Percentiles rank a stretch among this genome's conserved stretches.
These are phyloP conservation scores for Termitomyces sp. DNA, from an alignment of 768 basidiomycete species.

Conservation along the genomic window DNA sequence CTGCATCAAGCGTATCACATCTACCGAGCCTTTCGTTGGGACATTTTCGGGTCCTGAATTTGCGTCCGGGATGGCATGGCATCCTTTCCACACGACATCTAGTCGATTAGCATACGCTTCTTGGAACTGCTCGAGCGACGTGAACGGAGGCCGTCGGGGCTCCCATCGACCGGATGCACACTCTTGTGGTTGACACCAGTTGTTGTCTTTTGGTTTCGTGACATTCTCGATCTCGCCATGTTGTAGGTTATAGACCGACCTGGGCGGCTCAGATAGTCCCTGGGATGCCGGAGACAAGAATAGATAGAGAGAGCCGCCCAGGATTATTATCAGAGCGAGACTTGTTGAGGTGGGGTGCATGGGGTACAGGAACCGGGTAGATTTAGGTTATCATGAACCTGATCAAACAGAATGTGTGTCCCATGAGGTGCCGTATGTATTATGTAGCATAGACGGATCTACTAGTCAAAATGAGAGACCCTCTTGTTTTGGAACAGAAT, in stretches of 20 bases:
- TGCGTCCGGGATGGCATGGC: slow-evolving; percentile 15
- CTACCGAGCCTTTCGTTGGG: slow-evolving; percentile 13
- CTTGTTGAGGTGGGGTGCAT: slow-evolving; percentile 6
- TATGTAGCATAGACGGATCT: background rate
- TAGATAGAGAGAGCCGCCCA: slow-evolving; percentile 9
- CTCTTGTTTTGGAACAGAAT: too few relatives aligned
- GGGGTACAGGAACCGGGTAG: background rate
- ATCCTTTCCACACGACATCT: slow-evolving; percentile 22
- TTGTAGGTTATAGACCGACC: slow-evolving; percentile 1
- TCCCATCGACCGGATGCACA: slow-evolving; percentile 21
- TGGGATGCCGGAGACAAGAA: slow-evolving; percentile 3
- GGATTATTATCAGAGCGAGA: slow-evolving; percentile 5
- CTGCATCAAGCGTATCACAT: slow-evolving; percentile 22
- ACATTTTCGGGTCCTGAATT: slow-evolving; percentile 2
- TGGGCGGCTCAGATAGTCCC: background rate
- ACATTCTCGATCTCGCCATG: slow-evolving; percentile 2
- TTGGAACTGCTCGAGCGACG: slow-evolving; percentile 16
- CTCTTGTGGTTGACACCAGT: slow-evolving; percentile 17
- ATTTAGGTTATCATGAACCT: slow-evolving; percentile 1
- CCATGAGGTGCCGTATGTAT: background rate
- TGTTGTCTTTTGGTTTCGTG: slow-evolving; percentile 4
- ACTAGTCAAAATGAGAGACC: too few relatives aligned
- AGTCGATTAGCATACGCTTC: slow-evolving; percentile 18
- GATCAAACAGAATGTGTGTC: background rate
- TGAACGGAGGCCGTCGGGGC: slow-evolving; percentile 19